Evolutionary conservation across 345 rosid species (phyloP).

Genomic region (Diplotaxis tenuifolia): DNA sequence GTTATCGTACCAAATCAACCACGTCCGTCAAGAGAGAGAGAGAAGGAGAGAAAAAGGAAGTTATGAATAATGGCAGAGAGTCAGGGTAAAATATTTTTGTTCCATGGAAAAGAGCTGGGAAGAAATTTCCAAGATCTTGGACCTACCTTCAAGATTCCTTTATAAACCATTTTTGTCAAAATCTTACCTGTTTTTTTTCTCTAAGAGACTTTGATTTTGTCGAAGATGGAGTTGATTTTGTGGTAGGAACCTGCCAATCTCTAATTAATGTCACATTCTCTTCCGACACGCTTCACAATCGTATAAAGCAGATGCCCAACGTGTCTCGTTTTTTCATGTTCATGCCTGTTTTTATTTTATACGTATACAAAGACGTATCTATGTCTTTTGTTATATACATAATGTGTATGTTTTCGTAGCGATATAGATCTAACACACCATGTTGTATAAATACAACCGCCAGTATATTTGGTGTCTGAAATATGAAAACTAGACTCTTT

Average conservation of each 20-base stretch:
- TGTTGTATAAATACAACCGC: neutral
- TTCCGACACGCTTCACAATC: conserved; percentile 31
- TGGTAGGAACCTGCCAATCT: conserved; percentile 24
- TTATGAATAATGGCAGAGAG: conserved; percentile 37
- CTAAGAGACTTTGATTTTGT: conserved; percentile 29
- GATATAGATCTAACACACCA: neutral
- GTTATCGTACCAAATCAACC: conserved; percentile 34
- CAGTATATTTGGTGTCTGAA: neutral
- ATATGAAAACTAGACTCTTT: neutral
- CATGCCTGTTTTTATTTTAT: neutral
- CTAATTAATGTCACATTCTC: conserved; percentile 22
- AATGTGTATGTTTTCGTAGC: neutral
- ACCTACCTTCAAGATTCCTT: conserved; percentile 29
- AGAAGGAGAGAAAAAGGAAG: conserved; percentile 9
- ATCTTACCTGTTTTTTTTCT: conserved; percentile 36
- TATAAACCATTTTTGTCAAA: conserved; percentile 15
- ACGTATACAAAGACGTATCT: neutral
- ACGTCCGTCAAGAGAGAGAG: conserved; percentile 18
- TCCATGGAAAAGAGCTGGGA: conserved; percentile 21
- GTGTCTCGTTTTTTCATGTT: conserved; percentile 31
- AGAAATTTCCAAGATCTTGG: conserved; percentile 38
- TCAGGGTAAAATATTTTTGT: conserved; percentile 7
- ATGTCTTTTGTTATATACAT: neutral
- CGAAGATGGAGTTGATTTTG: conserved; percentile 32
- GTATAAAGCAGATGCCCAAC: conserved; percentile 25